Conservation (phyloP, 129 eudicot genomes). For the Helianthus tuberosus region DNA sequence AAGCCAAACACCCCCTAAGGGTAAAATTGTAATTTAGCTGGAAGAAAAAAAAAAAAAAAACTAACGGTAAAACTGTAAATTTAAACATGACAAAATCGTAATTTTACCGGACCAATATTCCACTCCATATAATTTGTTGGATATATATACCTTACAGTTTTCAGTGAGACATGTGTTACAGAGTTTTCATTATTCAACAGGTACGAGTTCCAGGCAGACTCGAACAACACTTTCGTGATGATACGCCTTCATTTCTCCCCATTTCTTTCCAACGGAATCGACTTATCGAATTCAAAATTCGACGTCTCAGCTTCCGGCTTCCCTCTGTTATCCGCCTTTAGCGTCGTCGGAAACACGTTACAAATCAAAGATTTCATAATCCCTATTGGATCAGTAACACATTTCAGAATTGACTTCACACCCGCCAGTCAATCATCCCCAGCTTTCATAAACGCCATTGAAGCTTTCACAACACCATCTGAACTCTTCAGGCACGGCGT, state of each 20-base stretch:
- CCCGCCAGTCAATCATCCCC: constrained; percentile 30
- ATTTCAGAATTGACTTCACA: constrained; percentile 33
- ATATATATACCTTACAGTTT: too few relatives aligned
- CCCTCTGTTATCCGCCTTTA: constrained; percentile 44
- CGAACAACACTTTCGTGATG: constrained; percentile 51
- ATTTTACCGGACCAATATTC: too few relatives aligned
- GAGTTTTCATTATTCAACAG: too few relatives aligned
- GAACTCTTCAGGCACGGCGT: constrained; percentile 17
- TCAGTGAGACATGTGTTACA: too few relatives aligned
- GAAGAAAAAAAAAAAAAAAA: too few relatives aligned
- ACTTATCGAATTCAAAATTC: constrained; percentile 37
- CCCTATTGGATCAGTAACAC: constrained; percentile 4
- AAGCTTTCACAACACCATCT: constrained; percentile 46
- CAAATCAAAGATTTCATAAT: constrained; percentile 48
- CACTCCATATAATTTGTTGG: too few relatives aligned
- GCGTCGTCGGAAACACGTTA: background rate
- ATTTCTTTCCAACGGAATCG: constrained; percentile 22
- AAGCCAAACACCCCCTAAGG: too few relatives aligned
- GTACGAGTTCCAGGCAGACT: constrained; percentile 34
- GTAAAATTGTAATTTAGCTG: too few relatives aligned
- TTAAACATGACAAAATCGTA: too few relatives aligned
- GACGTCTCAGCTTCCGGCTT: constrained; percentile 41
- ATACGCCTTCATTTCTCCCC: constrained; percentile 70
- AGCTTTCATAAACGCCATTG: constrained; percentile 65
- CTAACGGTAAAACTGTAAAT: too few relatives aligned